phyloP scores from a whole-genome alignment of 2,329 filamentous ascomycete genomes.

The Penicillium sp. region DNA sequence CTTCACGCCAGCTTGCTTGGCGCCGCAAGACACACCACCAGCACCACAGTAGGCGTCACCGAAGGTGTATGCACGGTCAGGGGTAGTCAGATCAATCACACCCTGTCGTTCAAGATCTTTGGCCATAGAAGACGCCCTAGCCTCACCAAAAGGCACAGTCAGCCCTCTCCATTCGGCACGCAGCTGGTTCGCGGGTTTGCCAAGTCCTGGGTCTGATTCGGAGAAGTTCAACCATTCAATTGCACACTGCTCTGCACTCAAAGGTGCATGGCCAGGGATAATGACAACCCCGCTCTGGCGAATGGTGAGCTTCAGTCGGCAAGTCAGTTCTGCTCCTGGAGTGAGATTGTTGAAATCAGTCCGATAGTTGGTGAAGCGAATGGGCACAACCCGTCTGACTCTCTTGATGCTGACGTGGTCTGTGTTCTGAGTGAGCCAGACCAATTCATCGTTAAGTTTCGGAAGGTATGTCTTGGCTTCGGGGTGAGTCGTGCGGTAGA shows the following conservation, averaged over 20 bases:
- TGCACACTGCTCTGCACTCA: conserved; percentile 20
- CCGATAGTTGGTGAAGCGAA: conserved; percentile 57
- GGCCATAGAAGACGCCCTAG: background rate
- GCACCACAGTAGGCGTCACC: conserved; percentile 72
- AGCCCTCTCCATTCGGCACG: conserved; percentile 35
- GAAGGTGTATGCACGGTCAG: conserved; percentile 56
- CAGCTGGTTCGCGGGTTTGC: conserved; percentile 15
- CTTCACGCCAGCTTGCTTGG: conserved; percentile 56
- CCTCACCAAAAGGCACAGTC: conserved; percentile 32
- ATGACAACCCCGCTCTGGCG: conserved; percentile 5
- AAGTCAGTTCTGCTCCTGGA: conserved; percentile 27
- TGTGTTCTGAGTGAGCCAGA: conserved; percentile 41
- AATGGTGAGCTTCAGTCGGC: conserved; percentile 31
- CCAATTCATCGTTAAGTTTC: conserved; percentile 46
- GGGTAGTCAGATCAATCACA: conserved; percentile 23
- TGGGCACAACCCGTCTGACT: conserved; percentile 42
- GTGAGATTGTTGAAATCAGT: conserved; percentile 23
- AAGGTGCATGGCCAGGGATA: background rate
- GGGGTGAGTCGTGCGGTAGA: conserved; percentile 33
- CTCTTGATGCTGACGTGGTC: conserved; percentile 42
- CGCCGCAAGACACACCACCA: conserved; percentile 68
- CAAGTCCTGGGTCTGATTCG: conserved; percentile 31
- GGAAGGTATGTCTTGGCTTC: conserved; percentile 36
- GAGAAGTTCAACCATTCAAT: conserved; percentile 31
- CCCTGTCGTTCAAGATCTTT: conserved; percentile 1